These are phyloP conservation scores for Salix suchowensis DNA, from an alignment of 345 rosid genomes.

Conservation along the genomic window DNA sequence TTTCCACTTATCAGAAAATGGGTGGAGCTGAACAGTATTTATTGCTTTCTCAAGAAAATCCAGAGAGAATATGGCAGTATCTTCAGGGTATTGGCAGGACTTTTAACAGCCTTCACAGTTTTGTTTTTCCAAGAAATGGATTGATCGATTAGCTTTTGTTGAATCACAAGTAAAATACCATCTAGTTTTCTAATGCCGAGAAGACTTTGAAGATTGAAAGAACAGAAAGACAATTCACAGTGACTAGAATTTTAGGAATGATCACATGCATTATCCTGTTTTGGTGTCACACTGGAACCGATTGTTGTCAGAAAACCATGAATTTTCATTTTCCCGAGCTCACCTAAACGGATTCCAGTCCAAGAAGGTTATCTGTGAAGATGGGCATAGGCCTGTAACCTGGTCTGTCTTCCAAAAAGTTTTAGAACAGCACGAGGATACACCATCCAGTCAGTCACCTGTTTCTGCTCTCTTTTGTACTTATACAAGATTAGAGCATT, in stretches of 20 bases:
- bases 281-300: neutral
- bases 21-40: neutral
- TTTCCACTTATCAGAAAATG: constrained; percentile 9
- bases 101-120: neutral
- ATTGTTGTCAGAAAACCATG: neutral
- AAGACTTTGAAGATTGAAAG: neutral
- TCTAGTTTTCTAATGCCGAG: neutral
- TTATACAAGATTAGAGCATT: constrained; percentile 3
- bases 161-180: neutral
- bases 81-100: neutral
- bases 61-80: neutral
- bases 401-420: neutral
- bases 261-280: neutral
- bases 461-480: neutral
- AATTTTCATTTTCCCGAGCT: neutral
- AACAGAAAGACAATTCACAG: neutral
- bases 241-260: neutral
- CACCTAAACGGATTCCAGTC: neutral
- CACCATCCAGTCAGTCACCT: neutral
- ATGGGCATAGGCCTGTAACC: neutral
- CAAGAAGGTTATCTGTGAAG: neutral
- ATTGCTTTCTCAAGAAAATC: neutral
- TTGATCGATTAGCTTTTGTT: neutral
- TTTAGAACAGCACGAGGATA: neutral
- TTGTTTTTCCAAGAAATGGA: neutral